Evolutionary conservation across 345 rosid genomes (phyloP).

Genomic region (Citrus unshiu): DNA sequence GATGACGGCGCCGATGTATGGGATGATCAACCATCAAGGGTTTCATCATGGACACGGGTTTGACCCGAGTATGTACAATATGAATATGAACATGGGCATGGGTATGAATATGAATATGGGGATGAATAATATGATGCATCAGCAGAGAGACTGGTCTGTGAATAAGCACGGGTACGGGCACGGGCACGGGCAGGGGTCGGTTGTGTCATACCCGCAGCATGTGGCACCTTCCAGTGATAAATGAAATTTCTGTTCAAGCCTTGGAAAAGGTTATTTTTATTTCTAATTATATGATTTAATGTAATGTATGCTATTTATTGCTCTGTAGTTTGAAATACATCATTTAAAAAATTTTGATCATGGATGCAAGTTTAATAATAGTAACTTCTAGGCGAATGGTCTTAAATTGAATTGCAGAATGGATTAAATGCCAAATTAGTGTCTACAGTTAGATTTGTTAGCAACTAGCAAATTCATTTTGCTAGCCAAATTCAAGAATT

Average conservation of each 20-base stretch:
- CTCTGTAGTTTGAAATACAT: neutral
- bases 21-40: slow-evolving; percentile 36
- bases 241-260: slow-evolving; percentile 6
- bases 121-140: slow-evolving; percentile 52
- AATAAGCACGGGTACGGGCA: slow-evolving; percentile 60
- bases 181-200: slow-evolving; percentile 4
- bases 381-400: neutral
- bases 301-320: neutral
- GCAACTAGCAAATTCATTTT: too few species aligned
- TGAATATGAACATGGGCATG: slow-evolving; percentile 8
- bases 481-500: neutral
- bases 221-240: slow-evolving; percentile 51
- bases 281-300: neutral
- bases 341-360: neutral
- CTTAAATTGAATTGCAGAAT: neutral
- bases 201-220: slow-evolving; percentile 48
- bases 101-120: slow-evolving; percentile 11
- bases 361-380: neutral
- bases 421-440: neutral
- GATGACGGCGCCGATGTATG: slow-evolving; percentile 61
- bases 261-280: neutral
- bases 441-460: neutral
- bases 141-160: slow-evolving; percentile 59
- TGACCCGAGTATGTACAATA: slow-evolving; percentile 39
- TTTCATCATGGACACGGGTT: slow-evolving; percentile 28